Evolutionary conservation across 176 grass and related monocot genomes (phyloP), one percentile per base, ranked within the genome.

Genomic region (Oryza punctata): DNA sequence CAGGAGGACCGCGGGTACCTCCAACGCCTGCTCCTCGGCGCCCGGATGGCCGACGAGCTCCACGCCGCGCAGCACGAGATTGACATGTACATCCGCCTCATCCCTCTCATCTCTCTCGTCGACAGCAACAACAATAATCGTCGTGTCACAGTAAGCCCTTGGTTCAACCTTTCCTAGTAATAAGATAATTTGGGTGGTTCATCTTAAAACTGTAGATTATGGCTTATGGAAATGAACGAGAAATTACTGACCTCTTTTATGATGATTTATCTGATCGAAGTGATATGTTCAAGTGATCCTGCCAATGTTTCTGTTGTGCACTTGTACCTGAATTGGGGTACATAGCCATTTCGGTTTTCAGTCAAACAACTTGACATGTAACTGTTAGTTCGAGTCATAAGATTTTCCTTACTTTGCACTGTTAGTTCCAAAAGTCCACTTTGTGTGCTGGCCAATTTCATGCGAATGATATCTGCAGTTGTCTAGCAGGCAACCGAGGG

Each of bases 41-140:
- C 38, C 14, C 73, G 65, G 67, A 82, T 90, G 76, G 76, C 76
- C 28, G 67, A 81, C 7, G 87, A 93, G 46, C 82, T 93, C 57
- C 82, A 72, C 43, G 15, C 64, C 0, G 77, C 72, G 27, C 78
- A 93, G 78, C 19, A 76, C 13, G 91, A 93, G 80, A 85, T 93
- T 2, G 91, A 93, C 23, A 69, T 75, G 67, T 92, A 82, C 72
- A 75, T 92, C 74, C 87, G 84, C 66, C 87, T 92, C 63, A 32
- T 89, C 78, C 90, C 90, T 35, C 82, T 93, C 12, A 87, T 90
- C 71, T 73, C 91, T 1, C 91, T 93, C 23, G 91, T 93, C 9
- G 87, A 87, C 57, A 77, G 35, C 4, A 78, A 30, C 6, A 38
- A 44, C 10, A 76, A 1, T 30, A 76, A 1, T 30, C 26, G 12